Evolutionary conservation across 2,329 filamentous ascomycete species (phyloP).

Genomic region (Penicillium sp.): DNA sequence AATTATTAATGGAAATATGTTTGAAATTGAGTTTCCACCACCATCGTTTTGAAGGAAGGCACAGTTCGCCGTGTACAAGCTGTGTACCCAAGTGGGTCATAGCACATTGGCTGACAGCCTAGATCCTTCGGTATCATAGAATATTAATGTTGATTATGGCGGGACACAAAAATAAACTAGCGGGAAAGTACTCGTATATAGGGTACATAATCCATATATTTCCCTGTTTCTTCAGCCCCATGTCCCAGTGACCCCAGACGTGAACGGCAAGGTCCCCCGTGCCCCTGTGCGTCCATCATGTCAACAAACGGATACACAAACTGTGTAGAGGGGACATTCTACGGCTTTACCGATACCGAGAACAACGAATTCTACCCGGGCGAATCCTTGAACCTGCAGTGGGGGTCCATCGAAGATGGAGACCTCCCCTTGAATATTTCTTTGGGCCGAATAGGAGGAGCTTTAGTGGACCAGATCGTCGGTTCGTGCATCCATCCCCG

Average conservation of each 20-base stretch:
- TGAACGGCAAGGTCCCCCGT: not conserved
- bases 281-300: not conserved
- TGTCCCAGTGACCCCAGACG: not conserved
- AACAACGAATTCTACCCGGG: conserved; percentile 5
- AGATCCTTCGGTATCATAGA: not conserved
- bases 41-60: too few relatives aligned
- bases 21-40: not conserved
- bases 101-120: not conserved
- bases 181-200: not conserved
- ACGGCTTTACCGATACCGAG: not conserved
- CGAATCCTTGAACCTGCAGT: not conserved
- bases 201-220: not conserved
- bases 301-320: conserved; percentile 3
- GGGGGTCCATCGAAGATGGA: not conserved
- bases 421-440: not conserved
- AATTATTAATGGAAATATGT: not conserved
- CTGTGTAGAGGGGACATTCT: not conserved
- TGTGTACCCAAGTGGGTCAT: not conserved
- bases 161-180: not conserved
- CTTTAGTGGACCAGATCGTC: not conserved
- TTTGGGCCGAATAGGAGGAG: conserved; percentile 1
- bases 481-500: not conserved
- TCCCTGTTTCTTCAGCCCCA: not conserved
- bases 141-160: not conserved
- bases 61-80: not conserved